Evolutionary conservation across 495 filamentous ascomycete genomes (phyloP).

Genomic region (Lasiosphaeria miniovina): DNA sequence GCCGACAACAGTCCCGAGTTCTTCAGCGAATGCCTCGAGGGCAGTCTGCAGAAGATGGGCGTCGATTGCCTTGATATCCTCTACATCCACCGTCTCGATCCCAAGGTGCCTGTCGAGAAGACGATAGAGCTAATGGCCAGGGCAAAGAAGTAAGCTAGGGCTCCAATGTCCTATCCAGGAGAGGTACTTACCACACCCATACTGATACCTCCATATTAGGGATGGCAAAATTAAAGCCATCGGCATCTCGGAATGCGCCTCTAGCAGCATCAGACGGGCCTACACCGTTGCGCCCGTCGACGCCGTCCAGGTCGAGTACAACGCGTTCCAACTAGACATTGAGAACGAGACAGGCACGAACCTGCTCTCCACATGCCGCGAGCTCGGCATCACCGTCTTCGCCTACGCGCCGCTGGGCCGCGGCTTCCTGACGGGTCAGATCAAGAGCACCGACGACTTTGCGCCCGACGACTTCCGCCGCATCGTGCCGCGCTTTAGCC

Average conservation of each 20-base stretch:
- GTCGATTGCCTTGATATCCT: slow-evolving; percentile 57
- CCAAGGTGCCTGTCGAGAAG: slow-evolving; percentile 60
- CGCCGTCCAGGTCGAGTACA: slow-evolving; percentile 49
- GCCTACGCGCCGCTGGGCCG: slow-evolving; percentile 49
- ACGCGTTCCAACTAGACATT: slow-evolving; percentile 42
- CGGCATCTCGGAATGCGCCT: slow-evolving; percentile 43
- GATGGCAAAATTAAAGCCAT: slow-evolving; percentile 53
- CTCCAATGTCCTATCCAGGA: background rate
- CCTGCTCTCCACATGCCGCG: slow-evolving; percentile 41
- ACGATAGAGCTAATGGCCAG: slow-evolving; percentile 52
- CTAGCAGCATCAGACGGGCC: slow-evolving; percentile 40
- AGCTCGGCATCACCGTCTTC: slow-evolving; percentile 47
- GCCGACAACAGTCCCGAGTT: slow-evolving; percentile 54
- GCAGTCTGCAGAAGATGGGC: slow-evolving; percentile 51
- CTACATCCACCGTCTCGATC: slow-evolving; percentile 56
- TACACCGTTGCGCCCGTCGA: slow-evolving; percentile 34
- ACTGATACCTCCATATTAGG: slow-evolving; percentile 19
- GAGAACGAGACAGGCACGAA: slow-evolving; percentile 35
- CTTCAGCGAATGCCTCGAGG: slow-evolving; percentile 46
- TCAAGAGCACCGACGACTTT: slow-evolving; percentile 33
- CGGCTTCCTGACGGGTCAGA: slow-evolving; percentile 44
- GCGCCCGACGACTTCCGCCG: slow-evolving; percentile 40
- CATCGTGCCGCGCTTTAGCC: slow-evolving; percentile 40
- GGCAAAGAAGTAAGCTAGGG: slow-evolving; percentile 33
- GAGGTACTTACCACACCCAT: background rate